Evolutionary conservation across 2,329 filamentous ascomycete species (phyloP).

Genomic region (Chrysoporthe cubensis): DNA sequence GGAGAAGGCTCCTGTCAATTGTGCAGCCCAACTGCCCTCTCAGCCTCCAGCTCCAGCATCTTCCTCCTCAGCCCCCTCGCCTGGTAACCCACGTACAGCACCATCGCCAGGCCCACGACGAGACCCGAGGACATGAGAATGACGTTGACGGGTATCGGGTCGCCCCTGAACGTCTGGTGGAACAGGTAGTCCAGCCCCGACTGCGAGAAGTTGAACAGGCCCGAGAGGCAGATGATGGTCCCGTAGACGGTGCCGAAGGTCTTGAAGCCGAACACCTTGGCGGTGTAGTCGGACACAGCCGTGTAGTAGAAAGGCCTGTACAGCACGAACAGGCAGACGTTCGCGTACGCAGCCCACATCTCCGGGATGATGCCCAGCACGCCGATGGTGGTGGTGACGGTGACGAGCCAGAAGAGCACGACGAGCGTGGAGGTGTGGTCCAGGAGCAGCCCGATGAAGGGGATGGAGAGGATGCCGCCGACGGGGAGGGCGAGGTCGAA

Average conservation of each 20-base stretch:
- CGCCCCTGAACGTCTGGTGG: constrained; percentile 69
- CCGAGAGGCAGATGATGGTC: constrained; percentile 83
- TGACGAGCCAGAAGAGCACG: constrained; percentile 72
- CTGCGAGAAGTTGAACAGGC: constrained; percentile 83
- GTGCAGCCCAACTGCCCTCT: constrained; percentile 33
- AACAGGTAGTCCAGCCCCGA: constrained; percentile 79
- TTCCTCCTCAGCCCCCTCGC: constrained; percentile 41
- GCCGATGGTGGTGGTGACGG: constrained; percentile 74
- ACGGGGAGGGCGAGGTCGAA: constrained; percentile 81
- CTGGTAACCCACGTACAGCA: constrained; percentile 64
- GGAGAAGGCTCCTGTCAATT: neutral
- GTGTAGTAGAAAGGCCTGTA: constrained; percentile 92
- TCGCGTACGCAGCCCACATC: constrained; percentile 72
- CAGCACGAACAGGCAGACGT: constrained; percentile 78
- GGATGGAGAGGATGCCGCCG: constrained; percentile 82
- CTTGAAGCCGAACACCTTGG: constrained; percentile 89
- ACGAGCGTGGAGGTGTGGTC: constrained; percentile 75
- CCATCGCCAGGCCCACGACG: constrained; percentile 66
- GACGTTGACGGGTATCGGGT: constrained; percentile 79
- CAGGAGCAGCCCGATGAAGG: constrained; percentile 81
- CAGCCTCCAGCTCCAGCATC: constrained; percentile 38
- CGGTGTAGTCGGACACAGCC: constrained; percentile 83
- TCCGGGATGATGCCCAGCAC: constrained; percentile 74
- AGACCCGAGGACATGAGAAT: constrained; percentile 66
- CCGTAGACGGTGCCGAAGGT: constrained; percentile 96